A percentile compares a stretch with the other conserved stretches of the same genome.
phyloP scores from a whole-genome alignment of 495 filamentous ascomycete species.

The Bacidia gigantensis region DNA sequence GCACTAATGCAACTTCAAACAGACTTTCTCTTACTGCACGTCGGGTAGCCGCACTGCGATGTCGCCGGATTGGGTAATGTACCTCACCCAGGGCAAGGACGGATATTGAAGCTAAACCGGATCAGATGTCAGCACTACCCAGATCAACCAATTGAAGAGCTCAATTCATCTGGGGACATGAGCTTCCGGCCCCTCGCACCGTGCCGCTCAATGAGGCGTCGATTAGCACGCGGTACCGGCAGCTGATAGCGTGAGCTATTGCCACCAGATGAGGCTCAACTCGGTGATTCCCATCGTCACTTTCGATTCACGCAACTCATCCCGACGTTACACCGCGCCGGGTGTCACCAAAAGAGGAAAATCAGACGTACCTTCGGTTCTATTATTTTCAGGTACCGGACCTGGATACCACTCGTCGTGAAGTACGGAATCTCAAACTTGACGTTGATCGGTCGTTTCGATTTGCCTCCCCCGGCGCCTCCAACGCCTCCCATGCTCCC shows the following conservation, averaged over 20 bases:
- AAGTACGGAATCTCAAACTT: constrained; percentile 99
- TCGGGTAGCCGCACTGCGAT: constrained; percentile 89
- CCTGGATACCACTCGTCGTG: constrained; percentile 95
- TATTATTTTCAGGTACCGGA: constrained; percentile 97
- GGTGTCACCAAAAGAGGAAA: not conserved
- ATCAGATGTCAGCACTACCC: constrained; percentile 11
- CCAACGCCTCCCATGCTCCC: constrained; percentile 73
- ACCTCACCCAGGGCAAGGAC: constrained; percentile 95
- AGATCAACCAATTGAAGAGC: not conserved
- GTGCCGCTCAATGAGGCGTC: constrained; percentile 4
- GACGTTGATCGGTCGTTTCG: constrained; percentile 91
- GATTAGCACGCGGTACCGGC: not conserved
- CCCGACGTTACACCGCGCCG: not conserved
- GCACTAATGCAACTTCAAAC: not conserved
- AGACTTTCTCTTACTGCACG: constrained; percentile 41
- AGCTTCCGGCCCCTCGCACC: constrained; percentile 8
- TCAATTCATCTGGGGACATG: not conserved
- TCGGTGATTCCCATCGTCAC: too few relatives aligned
- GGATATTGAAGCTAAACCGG: constrained; percentile 74
- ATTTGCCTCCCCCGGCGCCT: constrained; percentile 53
- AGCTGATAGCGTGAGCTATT: not conserved
- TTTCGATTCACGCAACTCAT: not conserved
- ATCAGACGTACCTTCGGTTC: constrained; percentile 77
- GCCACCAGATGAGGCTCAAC: not conserved
- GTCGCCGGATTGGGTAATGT: constrained; percentile 94